Conservation (phyloP, 2,329 filamentous ascomycete species). For the Pestalotiopsis sp. region DNA sequence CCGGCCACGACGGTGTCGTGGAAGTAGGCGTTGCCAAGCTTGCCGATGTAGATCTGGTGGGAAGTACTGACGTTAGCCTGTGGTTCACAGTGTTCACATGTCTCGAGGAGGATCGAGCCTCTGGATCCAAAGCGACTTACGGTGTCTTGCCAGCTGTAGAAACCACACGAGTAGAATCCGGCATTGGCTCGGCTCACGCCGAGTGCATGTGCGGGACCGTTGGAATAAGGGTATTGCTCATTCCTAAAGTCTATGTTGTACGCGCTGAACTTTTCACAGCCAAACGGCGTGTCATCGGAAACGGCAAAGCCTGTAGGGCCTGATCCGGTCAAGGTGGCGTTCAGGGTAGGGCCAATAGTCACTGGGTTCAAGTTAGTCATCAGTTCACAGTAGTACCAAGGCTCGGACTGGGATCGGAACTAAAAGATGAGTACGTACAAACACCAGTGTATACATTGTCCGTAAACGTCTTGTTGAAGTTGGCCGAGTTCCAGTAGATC, state of each 20-base stretch:
- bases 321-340: conserved; percentile 61
- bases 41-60: conserved; percentile 54
- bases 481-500: conserved; percentile 11
- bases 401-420: conserved; percentile 47
- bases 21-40: conserved; percentile 67
- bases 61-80: not conserved
- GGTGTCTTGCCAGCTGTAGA: conserved; percentile 70
- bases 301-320: conserved; percentile 64
- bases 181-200: conserved; percentile 65
- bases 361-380: conserved; percentile 28
- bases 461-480: conserved; percentile 5
- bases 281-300: conserved; percentile 61
- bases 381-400: conserved; percentile 36
- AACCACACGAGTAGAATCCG: conserved; percentile 66
- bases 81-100: not conserved
- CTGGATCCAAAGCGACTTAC: conserved; percentile 26
- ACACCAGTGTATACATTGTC: conserved; percentile 9
- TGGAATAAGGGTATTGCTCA: conserved; percentile 48
- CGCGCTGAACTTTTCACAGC: conserved; percentile 61
- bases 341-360: conserved; percentile 62
- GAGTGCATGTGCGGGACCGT: conserved; percentile 60
- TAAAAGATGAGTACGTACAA: not conserved
- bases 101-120: not conserved
- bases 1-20: conserved; percentile 60
- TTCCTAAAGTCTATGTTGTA: conserved; percentile 70